Evolutionary conservation across 2,329 filamentous ascomycete genomes (phyloP), one percentile per base, ranked within the genome.

Genomic region (Niveomyces coronatus): DNA sequence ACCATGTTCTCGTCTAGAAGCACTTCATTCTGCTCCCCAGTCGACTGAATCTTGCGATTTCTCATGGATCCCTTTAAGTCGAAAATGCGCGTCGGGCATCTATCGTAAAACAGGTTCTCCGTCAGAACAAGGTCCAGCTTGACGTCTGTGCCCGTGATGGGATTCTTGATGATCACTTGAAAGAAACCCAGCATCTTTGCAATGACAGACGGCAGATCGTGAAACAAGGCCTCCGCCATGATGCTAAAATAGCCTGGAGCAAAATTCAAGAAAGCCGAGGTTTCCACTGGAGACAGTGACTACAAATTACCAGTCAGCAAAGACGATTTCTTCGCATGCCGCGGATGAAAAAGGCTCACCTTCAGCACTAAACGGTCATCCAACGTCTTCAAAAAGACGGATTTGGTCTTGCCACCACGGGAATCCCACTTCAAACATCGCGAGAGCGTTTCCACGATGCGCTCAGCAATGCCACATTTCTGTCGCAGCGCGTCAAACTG

Each of bases 131-230:
- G 71, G 58, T 93, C 94, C 60, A 89, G 85, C 55, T 94, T 94
- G 58, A 94, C 89, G 55, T 98, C 91, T 0, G 84, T 84, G 35
- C 87, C 88, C 0, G 88, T 95, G 14, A 76, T 70, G 0, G 91
- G 85, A 50, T 96, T 96, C 64, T 94, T 95, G 63, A 98, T 94
- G 47, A 89, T 83, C 34, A 98, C 83, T 51, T 96, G 89, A 64
- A 94, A 98, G 57, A 98, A 93, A 0, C 91, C 91, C 38, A 98
- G 76, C 91, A 98, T 98, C 65, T 98, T 98, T 20, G 91, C 91
- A 53, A 98, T 98, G 29, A 94, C 91, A 1, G 86, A 94, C 1
- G 91, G 91, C 3, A 98, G 70, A 49, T 89, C 88, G 52, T 94
- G 88, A 64, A 98, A 98, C 13, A 98, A 70, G 6, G 87, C 88